Evolutionary conservation across 1,139 yeast genomes (phyloP), one percentile per base, ranked within the genome.

Genomic region (Protomyces inouyei): DNA sequence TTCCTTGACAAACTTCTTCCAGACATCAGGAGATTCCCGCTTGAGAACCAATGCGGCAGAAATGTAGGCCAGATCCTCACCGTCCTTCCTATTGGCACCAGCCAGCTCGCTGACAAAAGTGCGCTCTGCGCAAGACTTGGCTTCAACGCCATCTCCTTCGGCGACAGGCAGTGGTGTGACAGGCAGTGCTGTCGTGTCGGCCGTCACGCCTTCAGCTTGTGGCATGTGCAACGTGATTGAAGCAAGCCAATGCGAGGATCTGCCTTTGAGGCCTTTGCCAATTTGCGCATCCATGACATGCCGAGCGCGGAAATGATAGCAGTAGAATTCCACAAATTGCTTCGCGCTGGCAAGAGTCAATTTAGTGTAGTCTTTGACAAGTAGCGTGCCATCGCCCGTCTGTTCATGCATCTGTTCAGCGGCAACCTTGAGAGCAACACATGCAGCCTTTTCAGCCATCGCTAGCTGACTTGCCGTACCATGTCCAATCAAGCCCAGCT

Each of bases 341-440:
- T 54, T 55, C 21, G 68, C 69, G 21, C 64, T 68, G 9, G 64
- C 67, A 21, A 66, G 54, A 28, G 66, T 65, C 57, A 69, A 56
- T 12, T 52, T 57, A 3, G 56, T 52, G 55, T 57, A 60, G 40
- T 64, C 65, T 55, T 64, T 64, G 43, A 64, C 57, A 21, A 64
- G 53, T 28, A 64, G 46, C 40, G 48, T 35, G n/a, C 60, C 56
- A 23, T 64, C 54, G 6, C 60, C 61, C 5, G 61, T 57, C 43
- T 64, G 40, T 25, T 55, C 56, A 52, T 64, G 66, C 16, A 52
- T 52, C 8, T 56, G 60, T 52, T 65, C 67, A 6, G 67, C 67
- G 5, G 65, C 65, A n/a, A 51, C 55, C 28, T 65, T 65, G 57
- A 65, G 46, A 23, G 53, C 51, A 14, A 64, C 55, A 60, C 65